phyloP scores from a whole-genome alignment of 352 stramenopile species.

The Phytopythium mirpurense region DNA sequence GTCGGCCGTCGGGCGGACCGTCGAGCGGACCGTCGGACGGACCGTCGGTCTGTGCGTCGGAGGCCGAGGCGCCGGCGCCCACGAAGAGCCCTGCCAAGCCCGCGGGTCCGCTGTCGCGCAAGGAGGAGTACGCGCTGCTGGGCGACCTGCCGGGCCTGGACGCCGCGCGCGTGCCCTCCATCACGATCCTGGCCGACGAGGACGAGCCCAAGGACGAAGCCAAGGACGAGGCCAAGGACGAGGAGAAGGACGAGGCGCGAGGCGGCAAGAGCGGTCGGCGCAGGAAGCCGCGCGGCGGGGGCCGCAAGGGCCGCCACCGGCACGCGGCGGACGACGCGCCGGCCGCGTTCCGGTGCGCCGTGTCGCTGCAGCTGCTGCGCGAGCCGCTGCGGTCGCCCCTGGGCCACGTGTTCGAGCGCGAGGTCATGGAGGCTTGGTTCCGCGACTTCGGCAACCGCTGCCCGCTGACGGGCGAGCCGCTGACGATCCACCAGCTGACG shows the following conservation, averaged over 20 bases:
- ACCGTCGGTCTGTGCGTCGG: too few relatives aligned
- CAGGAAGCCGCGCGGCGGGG: slow-evolving; percentile 32
- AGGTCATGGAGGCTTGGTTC: slow-evolving; percentile 79
- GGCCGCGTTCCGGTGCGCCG: slow-evolving; percentile 62
- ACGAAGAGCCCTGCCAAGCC: slow-evolving; percentile 42
- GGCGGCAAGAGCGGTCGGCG: slow-evolving; percentile 19
- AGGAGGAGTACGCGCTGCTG: slow-evolving; percentile 77
- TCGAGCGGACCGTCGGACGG: not conserved
- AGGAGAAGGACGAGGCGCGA: slow-evolving; percentile 22
- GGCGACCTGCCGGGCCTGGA: slow-evolving; percentile 65
- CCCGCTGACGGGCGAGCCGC: slow-evolving; percentile 63
- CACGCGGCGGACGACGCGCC: slow-evolving; percentile 24
- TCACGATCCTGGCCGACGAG: slow-evolving; percentile 48
- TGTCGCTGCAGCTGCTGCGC: slow-evolving; percentile 69
- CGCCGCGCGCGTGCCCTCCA: slow-evolving; percentile 21
- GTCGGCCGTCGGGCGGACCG: slow-evolving; percentile 23
- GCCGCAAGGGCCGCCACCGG: too few relatives aligned
- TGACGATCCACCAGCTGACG: slow-evolving; percentile 43
- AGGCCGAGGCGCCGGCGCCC: slow-evolving; percentile 10
- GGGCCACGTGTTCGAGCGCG: slow-evolving; percentile 71
- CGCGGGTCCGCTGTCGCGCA: slow-evolving; percentile 42
- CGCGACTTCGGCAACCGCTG: slow-evolving; percentile 81
- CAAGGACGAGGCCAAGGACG: slow-evolving; percentile 19
- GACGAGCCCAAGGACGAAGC: slow-evolving; percentile 19
- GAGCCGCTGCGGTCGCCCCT: slow-evolving; percentile 66